Evolutionary conservation across 2,329 filamentous ascomycete genomes (phyloP).

Genomic region (Nemania sp.): DNA sequence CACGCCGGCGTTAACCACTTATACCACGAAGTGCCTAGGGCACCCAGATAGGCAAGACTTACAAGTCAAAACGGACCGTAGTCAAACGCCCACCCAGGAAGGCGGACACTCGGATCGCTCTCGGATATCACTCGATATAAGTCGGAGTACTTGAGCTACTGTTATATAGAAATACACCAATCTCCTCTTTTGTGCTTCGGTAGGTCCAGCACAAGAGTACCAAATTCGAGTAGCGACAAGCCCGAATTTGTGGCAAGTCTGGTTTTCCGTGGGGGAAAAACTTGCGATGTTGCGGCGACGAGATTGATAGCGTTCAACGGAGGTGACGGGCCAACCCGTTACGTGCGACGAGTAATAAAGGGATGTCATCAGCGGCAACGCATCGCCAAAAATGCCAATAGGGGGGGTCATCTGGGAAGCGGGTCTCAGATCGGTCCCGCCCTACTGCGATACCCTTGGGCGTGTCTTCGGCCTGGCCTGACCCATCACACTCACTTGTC

Average conservation of each 20-base stretch:
- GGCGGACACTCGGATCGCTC: constrained; percentile 7
- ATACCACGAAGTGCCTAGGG: not conserved
- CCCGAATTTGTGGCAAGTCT: constrained; percentile 7
- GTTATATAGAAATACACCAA: too few species aligned
- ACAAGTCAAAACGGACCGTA: not conserved
- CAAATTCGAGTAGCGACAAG: too few species aligned
- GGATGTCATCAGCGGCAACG: constrained; percentile 21
- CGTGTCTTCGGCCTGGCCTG: too few species aligned
- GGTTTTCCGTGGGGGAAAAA: constrained; percentile 12
- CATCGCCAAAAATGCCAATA: constrained; percentile 15
- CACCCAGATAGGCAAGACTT: too few species aligned
- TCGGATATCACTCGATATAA: constrained; percentile 5
- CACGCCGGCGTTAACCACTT: constrained; percentile 6
- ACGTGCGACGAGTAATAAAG: constrained; percentile 24
- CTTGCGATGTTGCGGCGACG: constrained; percentile 11
- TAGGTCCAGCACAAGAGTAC: too few species aligned
- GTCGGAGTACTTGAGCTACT: too few species aligned
- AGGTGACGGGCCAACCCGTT: constrained; percentile 12
- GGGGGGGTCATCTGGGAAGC: constrained; percentile 23
- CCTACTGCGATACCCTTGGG: not conserved
- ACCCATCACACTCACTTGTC: too few species aligned
- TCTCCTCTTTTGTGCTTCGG: too few species aligned
- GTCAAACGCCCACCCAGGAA: constrained; percentile 13
- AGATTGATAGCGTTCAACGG: constrained; percentile 7
- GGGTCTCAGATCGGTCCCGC: constrained; percentile 26